phyloP scores from a whole-genome alignment of 441 rosid genomes.

The Pelargonium myrrhifolium region DNA sequence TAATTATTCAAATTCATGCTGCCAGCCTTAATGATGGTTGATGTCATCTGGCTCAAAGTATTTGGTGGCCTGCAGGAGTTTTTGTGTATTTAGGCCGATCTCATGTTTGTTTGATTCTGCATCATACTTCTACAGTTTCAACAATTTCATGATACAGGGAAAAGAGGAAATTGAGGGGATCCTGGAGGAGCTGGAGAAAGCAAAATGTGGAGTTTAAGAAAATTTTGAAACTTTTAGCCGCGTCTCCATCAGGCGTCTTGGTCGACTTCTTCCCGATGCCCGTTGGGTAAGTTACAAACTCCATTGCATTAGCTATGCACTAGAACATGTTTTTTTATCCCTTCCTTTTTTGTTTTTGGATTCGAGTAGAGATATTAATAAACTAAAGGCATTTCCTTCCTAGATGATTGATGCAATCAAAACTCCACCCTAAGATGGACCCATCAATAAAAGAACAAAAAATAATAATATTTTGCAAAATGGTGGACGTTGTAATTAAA shows the following conservation, averaged over 20 bases:
- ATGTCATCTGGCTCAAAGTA: neutral
- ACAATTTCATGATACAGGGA: constrained; percentile 39
- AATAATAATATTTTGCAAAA: neutral
- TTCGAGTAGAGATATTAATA: neutral
- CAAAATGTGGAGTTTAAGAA: constrained; percentile 35
- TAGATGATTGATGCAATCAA: neutral
- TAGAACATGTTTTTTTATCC: neutral
- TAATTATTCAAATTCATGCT: neutral
- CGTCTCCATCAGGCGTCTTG: constrained; percentile 62
- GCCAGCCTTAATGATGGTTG: neutral
- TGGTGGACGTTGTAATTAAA: neutral
- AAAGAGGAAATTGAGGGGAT: constrained; percentile 51
- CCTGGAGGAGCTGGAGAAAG: constrained; percentile 38
- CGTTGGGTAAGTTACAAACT: constrained; percentile 50
- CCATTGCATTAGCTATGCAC: neutral
- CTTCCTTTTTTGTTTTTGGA: too few relatives aligned
- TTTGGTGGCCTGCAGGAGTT: neutral
- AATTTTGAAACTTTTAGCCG: constrained; percentile 45
- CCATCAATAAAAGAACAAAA: neutral
- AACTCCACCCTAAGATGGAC: neutral
- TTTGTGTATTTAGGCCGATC: neutral
- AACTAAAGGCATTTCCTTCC: neutral
- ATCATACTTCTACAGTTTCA: neutral
- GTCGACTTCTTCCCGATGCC: constrained; percentile 80
- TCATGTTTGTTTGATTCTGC: constrained; percentile 1